Percentiles rank a stretch among this genome's conserved stretches.
phyloP scores from a whole-genome alignment of 257 asterid species.

The Lantana camara region DNA sequence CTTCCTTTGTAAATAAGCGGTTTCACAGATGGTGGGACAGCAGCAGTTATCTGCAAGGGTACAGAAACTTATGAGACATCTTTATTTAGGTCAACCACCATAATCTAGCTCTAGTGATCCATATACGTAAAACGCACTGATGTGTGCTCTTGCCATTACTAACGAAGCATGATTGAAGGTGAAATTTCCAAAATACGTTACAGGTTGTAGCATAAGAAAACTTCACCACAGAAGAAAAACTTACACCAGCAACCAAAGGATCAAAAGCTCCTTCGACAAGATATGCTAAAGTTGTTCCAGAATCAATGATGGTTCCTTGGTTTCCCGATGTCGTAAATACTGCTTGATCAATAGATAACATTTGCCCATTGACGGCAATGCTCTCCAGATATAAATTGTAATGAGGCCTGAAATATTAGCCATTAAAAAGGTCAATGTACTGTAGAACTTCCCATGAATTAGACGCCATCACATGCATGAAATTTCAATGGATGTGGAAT shows the following conservation, averaged over 20 bases:
- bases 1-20: conserved; percentile 54
- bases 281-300: conserved; percentile 90
- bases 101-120: no score
- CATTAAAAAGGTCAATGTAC: conserved; percentile 12
- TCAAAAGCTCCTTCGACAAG: conserved; percentile 84
- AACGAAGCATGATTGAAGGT: no score
- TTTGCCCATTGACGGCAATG: conserved; percentile 66
- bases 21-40: conserved; percentile 58
- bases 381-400: conserved; percentile 66
- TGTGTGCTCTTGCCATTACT: no score
- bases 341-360: conserved; percentile 57
- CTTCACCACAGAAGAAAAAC: conserved; percentile 32
- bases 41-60: conserved; percentile 69
- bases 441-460: background rate
- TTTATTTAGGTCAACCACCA: no score
- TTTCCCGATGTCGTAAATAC: conserved; percentile 60
- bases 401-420: conserved; percentile 64
- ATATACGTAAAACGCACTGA: no score
- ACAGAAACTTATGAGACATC: no score
- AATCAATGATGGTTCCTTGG: conserved; percentile 75
- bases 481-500: no score
- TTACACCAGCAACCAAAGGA: conserved; percentile 78
- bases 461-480: no score
- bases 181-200: no score
- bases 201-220: background rate